phyloP scores from a whole-genome alignment of 345 rosid genomes.

The Salix suchowensis region DNA sequence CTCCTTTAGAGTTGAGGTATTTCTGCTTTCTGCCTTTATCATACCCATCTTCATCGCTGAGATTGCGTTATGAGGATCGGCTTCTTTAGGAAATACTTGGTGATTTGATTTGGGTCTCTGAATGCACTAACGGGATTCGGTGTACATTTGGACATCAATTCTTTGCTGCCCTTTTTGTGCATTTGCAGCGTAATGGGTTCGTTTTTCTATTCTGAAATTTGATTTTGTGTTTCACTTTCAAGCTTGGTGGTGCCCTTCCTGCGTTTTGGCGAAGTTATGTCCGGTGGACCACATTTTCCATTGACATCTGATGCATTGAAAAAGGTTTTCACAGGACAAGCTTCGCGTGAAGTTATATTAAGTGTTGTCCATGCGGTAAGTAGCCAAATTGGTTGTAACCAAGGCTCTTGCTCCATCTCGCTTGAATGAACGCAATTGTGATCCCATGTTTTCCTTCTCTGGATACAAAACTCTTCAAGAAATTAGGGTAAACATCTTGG shows the following conservation, averaged over 20 bases:
- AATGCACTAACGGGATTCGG: neutral
- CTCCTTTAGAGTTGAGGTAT: conserved; percentile 86
- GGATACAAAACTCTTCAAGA: neutral
- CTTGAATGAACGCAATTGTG: neutral
- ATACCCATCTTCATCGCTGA: neutral
- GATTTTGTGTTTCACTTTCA: conserved; percentile 27
- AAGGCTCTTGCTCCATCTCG: neutral
- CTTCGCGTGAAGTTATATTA: conserved; percentile 58
- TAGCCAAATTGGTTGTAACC: conserved; percentile 10
- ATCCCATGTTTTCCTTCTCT: neutral
- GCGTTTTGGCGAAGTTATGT: conserved; percentile 72
- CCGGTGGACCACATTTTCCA: conserved; percentile 87
- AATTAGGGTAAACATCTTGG: neutral
- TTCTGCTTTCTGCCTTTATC: neutral
- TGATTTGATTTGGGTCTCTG: neutral
- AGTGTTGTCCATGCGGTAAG: conserved; percentile 84
- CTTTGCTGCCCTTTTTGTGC: neutral
- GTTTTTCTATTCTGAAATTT: conserved; percentile 6
- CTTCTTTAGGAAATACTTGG: neutral
- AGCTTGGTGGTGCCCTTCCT: conserved; percentile 90
- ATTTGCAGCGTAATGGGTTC: neutral
- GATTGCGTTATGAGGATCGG: neutral
- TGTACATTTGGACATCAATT: neutral
- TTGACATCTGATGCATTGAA: conserved; percentile 81
- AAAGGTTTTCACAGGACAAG: conserved; percentile 83